Evolutionary conservation across 2,329 filamentous ascomycete genomes (phyloP).

Genomic region (Neophaeococcomyces aloes): DNA sequence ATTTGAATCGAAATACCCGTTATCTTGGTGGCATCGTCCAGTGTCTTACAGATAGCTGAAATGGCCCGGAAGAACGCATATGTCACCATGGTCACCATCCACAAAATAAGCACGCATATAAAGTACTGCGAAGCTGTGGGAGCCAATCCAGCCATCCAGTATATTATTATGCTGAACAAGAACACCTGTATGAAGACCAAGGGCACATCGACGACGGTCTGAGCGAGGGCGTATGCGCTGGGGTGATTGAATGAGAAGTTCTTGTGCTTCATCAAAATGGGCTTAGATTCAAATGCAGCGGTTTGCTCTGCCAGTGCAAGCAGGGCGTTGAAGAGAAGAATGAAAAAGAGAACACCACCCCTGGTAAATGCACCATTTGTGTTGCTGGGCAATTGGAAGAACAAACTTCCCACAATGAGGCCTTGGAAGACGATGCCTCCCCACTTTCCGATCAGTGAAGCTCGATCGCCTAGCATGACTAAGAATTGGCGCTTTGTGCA

Average conservation of each 20-base stretch:
- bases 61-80: conserved; percentile 45
- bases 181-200: conserved; percentile 48
- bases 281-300: conserved; percentile 50
- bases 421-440: conserved; percentile 37
- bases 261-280: conserved; percentile 60
- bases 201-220: conserved; percentile 48
- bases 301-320: conserved; percentile 52
- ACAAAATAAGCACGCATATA: conserved; percentile 47
- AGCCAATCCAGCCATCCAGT: conserved; percentile 50
- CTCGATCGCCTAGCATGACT: conserved; percentile 45
- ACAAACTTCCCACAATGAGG: conserved; percentile 40
- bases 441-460: conserved; percentile 43
- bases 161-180: conserved; percentile 51
- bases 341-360: conserved; percentile 52
- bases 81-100: conserved; percentile 44
- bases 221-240: conserved; percentile 48
- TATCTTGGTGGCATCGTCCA: conserved; percentile 43
- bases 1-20: conserved; percentile 40
- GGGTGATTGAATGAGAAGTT: conserved; percentile 59
- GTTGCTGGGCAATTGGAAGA: conserved; percentile 44
- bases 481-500: conserved; percentile 46
- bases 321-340: conserved; percentile 53
- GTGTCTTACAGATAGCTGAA: conserved; percentile 39
- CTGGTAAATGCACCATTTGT: conserved; percentile 48
- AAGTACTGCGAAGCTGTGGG: conserved; percentile 53